A percentile compares a stretch with the other conserved stretches of the same genome.
Evolutionary conservation across 2,329 filamentous ascomycete species (phyloP).

Genomic region (Ascochyta fabae): DNA sequence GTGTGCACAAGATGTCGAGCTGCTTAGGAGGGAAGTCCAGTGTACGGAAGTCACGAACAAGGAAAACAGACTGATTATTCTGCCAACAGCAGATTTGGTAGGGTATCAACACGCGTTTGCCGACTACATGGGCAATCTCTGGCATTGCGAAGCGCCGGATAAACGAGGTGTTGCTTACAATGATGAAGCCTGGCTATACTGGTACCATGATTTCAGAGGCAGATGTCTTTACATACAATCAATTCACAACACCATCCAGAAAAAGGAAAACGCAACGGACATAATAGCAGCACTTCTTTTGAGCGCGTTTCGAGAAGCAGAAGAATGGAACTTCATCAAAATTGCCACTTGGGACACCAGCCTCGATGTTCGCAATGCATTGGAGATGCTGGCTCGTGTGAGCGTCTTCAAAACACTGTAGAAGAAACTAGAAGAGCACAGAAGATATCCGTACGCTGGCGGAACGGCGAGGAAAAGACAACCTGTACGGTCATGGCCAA

Average conservation of each 20-base stretch:
- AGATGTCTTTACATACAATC: constrained; percentile 10
- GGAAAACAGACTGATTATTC: not conserved
- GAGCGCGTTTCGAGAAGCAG: constrained; percentile 4
- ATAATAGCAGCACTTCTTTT: constrained; percentile 2
- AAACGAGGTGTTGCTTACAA: not conserved
- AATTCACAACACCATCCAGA: not conserved
- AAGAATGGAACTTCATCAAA: constrained; percentile 7
- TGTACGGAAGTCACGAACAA: not conserved
- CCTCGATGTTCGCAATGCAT: not conserved
- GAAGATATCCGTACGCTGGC: constrained; percentile 1
- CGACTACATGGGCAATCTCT: constrained; percentile 2
- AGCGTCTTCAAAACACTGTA: not conserved
- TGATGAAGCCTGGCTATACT: constrained; percentile 9
- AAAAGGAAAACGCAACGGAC: not conserved
- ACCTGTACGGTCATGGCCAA: not conserved
- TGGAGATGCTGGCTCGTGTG: not conserved
- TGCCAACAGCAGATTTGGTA: constrained; percentile 5
- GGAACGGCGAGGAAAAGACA: not conserved
- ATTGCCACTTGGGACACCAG: constrained; percentile 4
- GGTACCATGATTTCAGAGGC: constrained; percentile 7
- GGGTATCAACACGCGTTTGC: constrained; percentile 10
- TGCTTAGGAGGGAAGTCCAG: not conserved
- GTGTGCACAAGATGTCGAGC: not conserved
- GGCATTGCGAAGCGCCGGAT: not conserved
- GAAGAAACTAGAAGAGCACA: not conserved